Evolutionary conservation across 2,329 filamentous ascomycete genomes (phyloP), one percentile per base, ranked within the genome.

Genomic region (Westerdykella aurantiaca): DNA sequence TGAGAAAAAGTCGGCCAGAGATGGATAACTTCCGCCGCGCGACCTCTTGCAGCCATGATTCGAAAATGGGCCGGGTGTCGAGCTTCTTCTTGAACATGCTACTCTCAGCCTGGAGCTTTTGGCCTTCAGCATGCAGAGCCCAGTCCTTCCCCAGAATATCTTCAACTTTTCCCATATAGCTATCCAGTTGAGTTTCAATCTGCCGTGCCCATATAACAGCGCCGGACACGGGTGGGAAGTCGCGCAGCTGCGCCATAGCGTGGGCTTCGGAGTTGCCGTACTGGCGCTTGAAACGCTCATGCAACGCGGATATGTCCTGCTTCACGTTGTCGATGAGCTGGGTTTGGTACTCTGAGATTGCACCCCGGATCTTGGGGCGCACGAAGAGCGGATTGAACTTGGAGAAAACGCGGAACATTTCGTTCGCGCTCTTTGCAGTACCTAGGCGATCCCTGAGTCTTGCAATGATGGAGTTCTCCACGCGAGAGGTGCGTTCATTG

Each of bases 301-400:
- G 94, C 22, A 99, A 77, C 4, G 84, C 83, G 35, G 87, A 84
- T 56, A 99, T 98, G 61, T 95, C 94, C 61, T 89, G 84, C 67
- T 97, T 97, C 58, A 99, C 93, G 57, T 95, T 95, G 58, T 96
- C 90, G 66, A 99, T 95, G 29, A 99, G 82, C 68, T 96, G 90
- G 4, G 91, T 93, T 68, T 99, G 93, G 65, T 98, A 98, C 70
- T 98, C 91, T 35, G 89, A 87, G 60, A 98, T 98, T 43, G 93
- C 94, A 54, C 94, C 90, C 53, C 93, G 85, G 70, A 99, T 97
- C 76, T 98, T 98, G n/a, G 93, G 93, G 47, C 93, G 83, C 44
- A 99, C 91, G 57, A 99, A 95, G 23, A 99, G 82, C 2, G 93
- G 93, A 64, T 99, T 99, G 79, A 99, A 99, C 66, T 97, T 97